These are phyloP conservation scores for Wickerhamia fluorescens DNA, from an alignment of 805 yeast species.

Conservation along the genomic window DNA sequence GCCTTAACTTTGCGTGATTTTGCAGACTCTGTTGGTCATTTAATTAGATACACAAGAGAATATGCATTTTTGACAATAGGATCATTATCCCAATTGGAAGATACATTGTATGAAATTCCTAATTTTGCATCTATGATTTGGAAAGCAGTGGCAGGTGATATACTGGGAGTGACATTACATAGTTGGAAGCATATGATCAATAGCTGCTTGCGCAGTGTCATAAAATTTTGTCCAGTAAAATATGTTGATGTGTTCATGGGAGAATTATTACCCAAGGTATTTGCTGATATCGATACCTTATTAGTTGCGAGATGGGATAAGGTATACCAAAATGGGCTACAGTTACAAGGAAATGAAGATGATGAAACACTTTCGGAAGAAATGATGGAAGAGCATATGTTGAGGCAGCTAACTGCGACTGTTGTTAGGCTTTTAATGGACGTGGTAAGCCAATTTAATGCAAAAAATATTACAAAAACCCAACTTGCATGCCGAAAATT, in stretches of 20 bases:
- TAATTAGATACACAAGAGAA: constrained; percentile 90
- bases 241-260: constrained; percentile 63
- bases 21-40: constrained; percentile 97
- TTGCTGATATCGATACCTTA: constrained; percentile 66
- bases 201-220: constrained; percentile 76
- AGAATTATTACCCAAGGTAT: constrained; percentile 70
- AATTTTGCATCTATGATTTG: constrained; percentile 69
- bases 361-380: constrained; percentile 91
- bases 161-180: constrained; percentile 84
- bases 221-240: constrained; percentile 79
- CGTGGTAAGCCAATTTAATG: constrained; percentile 71
- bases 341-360: constrained; percentile 51
- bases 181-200: constrained; percentile 97
- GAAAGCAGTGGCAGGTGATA: constrained; percentile 81
- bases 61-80: constrained; percentile 88
- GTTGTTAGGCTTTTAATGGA: constrained; percentile 84
- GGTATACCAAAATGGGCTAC: constrained; percentile 52
- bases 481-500: constrained; percentile 61
- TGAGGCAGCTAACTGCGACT: constrained; percentile 89
- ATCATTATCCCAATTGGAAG: constrained; percentile 84
- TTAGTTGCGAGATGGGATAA: constrained; percentile 70
- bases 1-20: constrained; percentile 91
- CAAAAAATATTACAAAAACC: constrained; percentile 45
- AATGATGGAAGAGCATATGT: constrained; percentile 94
- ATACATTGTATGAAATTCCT: constrained; percentile 80